These are phyloP conservation scores for Blumeria graminis DNA, from an alignment of 2,329 filamentous ascomycete genomes.

Conservation along the genomic window DNA sequence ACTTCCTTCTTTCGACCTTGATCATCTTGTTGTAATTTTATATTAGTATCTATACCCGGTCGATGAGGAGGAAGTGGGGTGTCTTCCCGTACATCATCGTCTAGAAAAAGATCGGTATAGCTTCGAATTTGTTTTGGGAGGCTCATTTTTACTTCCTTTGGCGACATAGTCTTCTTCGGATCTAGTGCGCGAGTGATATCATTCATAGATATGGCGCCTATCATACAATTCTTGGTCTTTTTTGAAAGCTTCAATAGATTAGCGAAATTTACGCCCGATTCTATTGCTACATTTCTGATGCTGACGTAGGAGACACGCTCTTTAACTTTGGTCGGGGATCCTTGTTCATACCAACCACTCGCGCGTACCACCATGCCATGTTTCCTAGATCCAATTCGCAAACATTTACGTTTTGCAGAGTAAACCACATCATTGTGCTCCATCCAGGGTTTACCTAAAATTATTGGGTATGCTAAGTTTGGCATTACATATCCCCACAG, in stretches of 20 bases:
- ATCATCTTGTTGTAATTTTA: background rate
- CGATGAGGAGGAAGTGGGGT: background rate
- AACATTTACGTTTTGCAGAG: background rate
- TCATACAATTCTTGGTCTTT: background rate
- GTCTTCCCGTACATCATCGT: background rate
- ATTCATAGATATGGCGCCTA: background rate
- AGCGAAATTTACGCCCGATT: background rate
- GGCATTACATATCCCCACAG: constrained; percentile 1
- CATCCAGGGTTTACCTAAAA: background rate
- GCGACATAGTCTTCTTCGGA: background rate
- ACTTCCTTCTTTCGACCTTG: background rate
- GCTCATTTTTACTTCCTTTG: background rate
- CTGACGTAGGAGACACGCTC: background rate
- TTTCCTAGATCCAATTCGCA: background rate
- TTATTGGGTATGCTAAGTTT: background rate
- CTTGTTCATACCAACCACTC: background rate
- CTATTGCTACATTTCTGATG: background rate
- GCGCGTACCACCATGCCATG: background rate
- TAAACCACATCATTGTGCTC: background rate
- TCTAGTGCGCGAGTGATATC: background rate
- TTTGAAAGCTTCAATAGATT: background rate
- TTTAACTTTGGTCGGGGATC: background rate
- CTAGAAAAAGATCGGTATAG: background rate
- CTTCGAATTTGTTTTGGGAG: background rate
- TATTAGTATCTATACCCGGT: background rate